A percentile compares a stretch with the other conserved stretches of the same genome.
These are phyloP conservation scores for Saksenaea vasiformis DNA, from an alignment of 371 early-diverging fungal genomes.

Conservation along the genomic window DNA sequence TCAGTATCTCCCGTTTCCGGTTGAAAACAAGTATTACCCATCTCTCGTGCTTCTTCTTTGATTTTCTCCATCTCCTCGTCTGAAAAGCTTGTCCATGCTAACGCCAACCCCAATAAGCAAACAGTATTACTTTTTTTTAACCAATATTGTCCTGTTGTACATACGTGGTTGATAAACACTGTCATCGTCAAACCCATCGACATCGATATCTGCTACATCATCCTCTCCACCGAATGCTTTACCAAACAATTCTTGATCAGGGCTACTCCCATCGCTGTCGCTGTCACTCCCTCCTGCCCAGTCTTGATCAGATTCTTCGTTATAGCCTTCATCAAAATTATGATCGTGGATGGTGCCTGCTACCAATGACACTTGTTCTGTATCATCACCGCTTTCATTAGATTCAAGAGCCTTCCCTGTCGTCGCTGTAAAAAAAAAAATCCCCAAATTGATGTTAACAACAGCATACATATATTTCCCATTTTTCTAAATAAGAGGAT, in stretches of 20 bases:
- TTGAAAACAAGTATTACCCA: constrained; percentile 19
- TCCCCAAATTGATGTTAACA: not conserved
- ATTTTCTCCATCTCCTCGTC: constrained; percentile 38
- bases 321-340: constrained; percentile 37
- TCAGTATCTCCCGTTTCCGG: not conserved
- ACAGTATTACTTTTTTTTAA: not conserved
- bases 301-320: constrained; percentile 53
- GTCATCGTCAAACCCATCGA: constrained; percentile 37
- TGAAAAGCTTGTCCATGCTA: constrained; percentile 45
- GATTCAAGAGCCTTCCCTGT: not conserved
- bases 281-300: constrained; percentile 35
- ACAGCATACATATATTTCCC: no score
- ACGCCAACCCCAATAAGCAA: not conserved
- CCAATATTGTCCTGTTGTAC: not conserved
- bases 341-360: constrained; percentile 14
- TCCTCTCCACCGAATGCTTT: constrained; percentile 32
- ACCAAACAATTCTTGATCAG: constrained; percentile 23
- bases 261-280: constrained; percentile 16
- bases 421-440: not conserved
- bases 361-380: not conserved
- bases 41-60: constrained; percentile 36
- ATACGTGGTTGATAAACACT: constrained; percentile 18
- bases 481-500: not conserved
- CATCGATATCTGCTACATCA: constrained; percentile 34
- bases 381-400: not conserved